Evolutionary conservation across 1,284 basidiomycete species (phyloP), one percentile per base, ranked within the genome.

Genomic region (Prillingera fragicola): DNA sequence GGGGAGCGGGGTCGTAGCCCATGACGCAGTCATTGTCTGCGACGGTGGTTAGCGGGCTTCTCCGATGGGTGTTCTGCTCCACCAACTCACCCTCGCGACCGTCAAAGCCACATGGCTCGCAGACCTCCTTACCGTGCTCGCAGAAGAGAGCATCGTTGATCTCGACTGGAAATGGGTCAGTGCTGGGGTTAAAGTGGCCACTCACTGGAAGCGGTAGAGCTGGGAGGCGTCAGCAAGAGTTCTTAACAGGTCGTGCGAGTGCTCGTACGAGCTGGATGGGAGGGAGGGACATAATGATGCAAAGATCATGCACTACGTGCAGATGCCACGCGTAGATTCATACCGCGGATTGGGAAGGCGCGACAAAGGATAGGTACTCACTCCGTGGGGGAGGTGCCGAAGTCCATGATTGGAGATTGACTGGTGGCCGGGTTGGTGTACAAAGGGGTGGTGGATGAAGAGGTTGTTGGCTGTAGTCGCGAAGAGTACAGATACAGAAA

Each of bases 71-170:
- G 32, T 38, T 17, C 34, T 17, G 34, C 29, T 4, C 15, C 19
- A 8, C 26, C 25, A 25, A 54, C 52, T 50, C 45, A 54, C 52
- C 52, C 45, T 54, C 52, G 29, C 52, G 52, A 14, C 52, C 52
- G 45, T 54, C 52, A 31, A 50, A 54, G 29, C 40, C 48, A 24
- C 52, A 54, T 21, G 45, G 38, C 49, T 65, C 59, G 54, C 69
- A 71, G 34, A 72, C 64, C 57, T 73, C 71, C 38, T 70, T 64
- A 27, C 60, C 63, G 50, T 73, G 71, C 50, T 71, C 65, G 55
- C 71, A 73, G 60, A 73, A 72, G 52, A 71, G 58, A 25, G 64
- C 65, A 52, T 73, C 70, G 60, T 70, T 70, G 60, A 73, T 60
- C 53, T 73, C 71, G 60, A 73, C 62, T 69, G 45, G 8, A 26